Percentiles rank a stretch among this genome's conserved stretches.
phyloP scores from a whole-genome alignment of 257 asterid genomes.

The Lycium barbarum region DNA sequence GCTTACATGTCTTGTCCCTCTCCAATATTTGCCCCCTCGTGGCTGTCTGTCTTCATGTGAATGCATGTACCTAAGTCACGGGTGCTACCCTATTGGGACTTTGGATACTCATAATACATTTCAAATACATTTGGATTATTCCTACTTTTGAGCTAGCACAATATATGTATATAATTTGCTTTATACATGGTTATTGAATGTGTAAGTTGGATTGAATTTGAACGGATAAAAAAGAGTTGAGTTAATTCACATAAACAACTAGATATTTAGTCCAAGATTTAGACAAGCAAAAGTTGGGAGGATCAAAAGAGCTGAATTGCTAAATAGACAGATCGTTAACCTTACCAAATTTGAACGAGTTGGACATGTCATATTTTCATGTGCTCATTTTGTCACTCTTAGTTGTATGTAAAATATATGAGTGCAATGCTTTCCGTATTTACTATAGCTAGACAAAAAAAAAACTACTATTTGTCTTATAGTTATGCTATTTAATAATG shows the following conservation, averaged over 20 bases:
- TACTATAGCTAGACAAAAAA: too few species aligned
- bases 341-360: too few species aligned
- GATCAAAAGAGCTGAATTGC: too few species aligned
- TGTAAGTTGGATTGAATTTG: neutral
- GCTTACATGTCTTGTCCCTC: constrained; percentile 29
- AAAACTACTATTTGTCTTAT: too few species aligned
- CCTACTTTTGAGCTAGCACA: neutral
- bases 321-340: too few species aligned
- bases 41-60: constrained; percentile 25
- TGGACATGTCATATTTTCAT: too few species aligned
- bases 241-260: neutral
- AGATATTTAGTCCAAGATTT: too few species aligned
- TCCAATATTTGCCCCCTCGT: constrained; percentile 21
- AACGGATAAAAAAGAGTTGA: neutral
- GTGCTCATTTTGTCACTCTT: too few species aligned
- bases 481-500: too few species aligned
- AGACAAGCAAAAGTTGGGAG: too few species aligned
- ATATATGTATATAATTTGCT: neutral
- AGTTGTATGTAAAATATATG: too few species aligned
- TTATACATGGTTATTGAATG: neutral
- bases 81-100: neutral
- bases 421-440: neutral
- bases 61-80: constrained; percentile 31
- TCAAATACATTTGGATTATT: neutral
- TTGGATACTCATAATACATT: neutral